A percentile compares a stretch with the other conserved stretches of the same genome.
Conservation (phyloP, 1,284 basidiomycete species). For the Ceratobasidium sp. region DNA sequence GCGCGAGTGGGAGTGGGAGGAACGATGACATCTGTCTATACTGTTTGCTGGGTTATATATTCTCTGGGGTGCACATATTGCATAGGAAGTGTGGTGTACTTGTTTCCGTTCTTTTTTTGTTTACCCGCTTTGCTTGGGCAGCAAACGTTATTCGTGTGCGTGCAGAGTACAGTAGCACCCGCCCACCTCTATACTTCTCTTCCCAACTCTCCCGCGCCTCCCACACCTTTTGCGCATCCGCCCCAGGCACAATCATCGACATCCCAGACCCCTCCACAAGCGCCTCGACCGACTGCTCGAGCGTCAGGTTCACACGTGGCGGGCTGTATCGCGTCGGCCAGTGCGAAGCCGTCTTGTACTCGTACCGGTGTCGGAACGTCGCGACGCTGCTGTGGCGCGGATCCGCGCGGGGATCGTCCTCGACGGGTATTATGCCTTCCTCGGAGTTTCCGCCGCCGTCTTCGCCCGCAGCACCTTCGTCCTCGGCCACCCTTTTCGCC, state of each 20-base stretch:
- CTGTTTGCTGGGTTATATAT: conserved; percentile 9
- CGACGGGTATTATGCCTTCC: background rate
- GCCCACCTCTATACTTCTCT: conserved; percentile 67
- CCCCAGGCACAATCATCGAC: conserved; percentile 59
- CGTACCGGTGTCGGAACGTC: conserved; percentile 51
- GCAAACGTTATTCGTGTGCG: background rate
- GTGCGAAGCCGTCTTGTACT: conserved; percentile 85
- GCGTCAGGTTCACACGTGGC: conserved; percentile 73
- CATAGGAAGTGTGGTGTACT: conserved; percentile 2
- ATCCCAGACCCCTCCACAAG: conserved; percentile 92
- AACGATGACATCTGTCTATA: background rate
- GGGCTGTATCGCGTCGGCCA: conserved; percentile 83
- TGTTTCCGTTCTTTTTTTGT: background rate
- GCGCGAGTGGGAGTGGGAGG: background rate
- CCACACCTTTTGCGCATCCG: conserved; percentile 68
- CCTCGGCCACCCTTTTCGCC: conserved; percentile 10
- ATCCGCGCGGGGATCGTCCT: conserved; percentile 26
- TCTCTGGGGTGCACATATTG: background rate
- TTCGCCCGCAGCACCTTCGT: background rate
- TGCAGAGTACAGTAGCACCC: conserved; percentile 57
- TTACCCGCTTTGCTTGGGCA: conserved; percentile 66
- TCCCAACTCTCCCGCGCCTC: conserved; percentile 72
- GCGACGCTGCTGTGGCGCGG: conserved; percentile 31
- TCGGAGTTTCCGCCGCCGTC: background rate
- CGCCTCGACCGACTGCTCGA: conserved; percentile 85